A percentile compares a stretch with the other conserved stretches of the same genome.
Evolutionary conservation across 805 yeast genomes (phyloP).

Genomic region (Metschnikowia dekortorum): DNA sequence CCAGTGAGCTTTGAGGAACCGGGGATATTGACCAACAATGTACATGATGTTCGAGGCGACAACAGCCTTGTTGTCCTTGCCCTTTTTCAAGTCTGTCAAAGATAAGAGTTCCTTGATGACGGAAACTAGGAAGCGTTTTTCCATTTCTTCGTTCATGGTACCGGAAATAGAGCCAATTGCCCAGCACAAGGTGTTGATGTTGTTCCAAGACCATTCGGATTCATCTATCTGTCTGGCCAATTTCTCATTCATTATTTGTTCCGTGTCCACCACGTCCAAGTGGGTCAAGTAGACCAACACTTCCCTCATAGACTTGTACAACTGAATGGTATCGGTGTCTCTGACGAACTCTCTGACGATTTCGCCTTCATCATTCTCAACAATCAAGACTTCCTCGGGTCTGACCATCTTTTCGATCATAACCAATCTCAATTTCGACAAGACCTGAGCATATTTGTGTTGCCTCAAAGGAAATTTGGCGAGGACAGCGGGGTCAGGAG

Average conservation of each 20-base stretch:
- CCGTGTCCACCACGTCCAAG: slow-evolving; percentile 90
- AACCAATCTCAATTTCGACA: slow-evolving; percentile 83
- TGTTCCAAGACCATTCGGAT: slow-evolving; percentile 98
- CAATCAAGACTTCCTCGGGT: slow-evolving; percentile 96
- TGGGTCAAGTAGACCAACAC: slow-evolving; percentile 93
- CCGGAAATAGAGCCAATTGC: slow-evolving; percentile 99
- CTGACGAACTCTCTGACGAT: slow-evolving; percentile 95
- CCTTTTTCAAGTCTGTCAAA: slow-evolving; percentile 92
- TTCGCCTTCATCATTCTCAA: slow-evolving; percentile 98
- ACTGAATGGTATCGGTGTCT: slow-evolving; percentile 93
- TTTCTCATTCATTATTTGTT: slow-evolving; percentile 87
- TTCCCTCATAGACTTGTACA: slow-evolving; percentile 94
- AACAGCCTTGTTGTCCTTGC: slow-evolving; percentile 97
- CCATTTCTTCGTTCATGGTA: slow-evolving; percentile 97
- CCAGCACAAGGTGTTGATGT: slow-evolving; percentile 96
- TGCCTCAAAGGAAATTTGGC: slow-evolving; percentile 80
- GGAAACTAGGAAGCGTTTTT: slow-evolving; percentile 85
- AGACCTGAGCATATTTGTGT: slow-evolving; percentile 72
- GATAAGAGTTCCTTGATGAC: slow-evolving; percentile 90
- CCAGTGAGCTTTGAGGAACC: slow-evolving; percentile 98
- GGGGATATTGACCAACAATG: slow-evolving; percentile 98
- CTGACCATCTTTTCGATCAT: slow-evolving; percentile 96
- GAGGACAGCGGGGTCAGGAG: slow-evolving; percentile 75
- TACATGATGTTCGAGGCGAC: slow-evolving; percentile 99
- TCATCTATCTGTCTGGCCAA: slow-evolving; percentile 92